A percentile compares a stretch with the other conserved stretches of the same genome.
Evolutionary conservation across 768 basidiomycete genomes (phyloP).

Genomic region (Crepidotus variabilis): DNA sequence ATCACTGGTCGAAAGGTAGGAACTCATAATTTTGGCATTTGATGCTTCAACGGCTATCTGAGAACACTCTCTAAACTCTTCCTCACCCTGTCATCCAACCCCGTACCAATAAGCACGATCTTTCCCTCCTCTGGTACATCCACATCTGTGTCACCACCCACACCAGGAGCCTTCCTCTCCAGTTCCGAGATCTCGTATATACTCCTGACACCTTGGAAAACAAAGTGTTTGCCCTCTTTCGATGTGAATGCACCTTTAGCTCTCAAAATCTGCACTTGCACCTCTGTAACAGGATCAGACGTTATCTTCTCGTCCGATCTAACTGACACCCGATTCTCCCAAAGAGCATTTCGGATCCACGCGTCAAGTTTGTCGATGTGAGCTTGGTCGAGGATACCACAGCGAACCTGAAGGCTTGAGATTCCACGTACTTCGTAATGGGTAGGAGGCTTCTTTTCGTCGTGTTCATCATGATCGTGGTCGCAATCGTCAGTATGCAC

Average conservation of each 20-base stretch:
- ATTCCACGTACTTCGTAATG: slow-evolving; percentile 83
- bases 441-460: slow-evolving; percentile 33
- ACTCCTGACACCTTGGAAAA: slow-evolving; percentile 89
- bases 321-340: slow-evolving; percentile 63
- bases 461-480: slow-evolving; percentile 23
- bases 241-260: slow-evolving; percentile 81
- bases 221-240: slow-evolving; percentile 51
- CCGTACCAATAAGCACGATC: not conserved
- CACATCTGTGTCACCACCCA: not conserved
- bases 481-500: slow-evolving; percentile 26
- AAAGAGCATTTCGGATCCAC: slow-evolving; percentile 80
- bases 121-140: not conserved
- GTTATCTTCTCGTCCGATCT: slow-evolving; percentile 5
- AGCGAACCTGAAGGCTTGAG: slow-evolving; percentile 70
- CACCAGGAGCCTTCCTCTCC: slow-evolving; percentile 29
- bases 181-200: slow-evolving; percentile 77
- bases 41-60: not conserved
- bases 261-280: slow-evolving; percentile 65
- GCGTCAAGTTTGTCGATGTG: slow-evolving; percentile 59
- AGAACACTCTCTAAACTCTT: slow-evolving; percentile 43
- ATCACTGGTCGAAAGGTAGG: too few species aligned
- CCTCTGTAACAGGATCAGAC: not conserved
- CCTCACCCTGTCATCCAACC: slow-evolving; percentile 11
- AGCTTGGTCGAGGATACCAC: slow-evolving; percentile 51
- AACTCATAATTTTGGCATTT: too few species aligned